Conservation (phyloP, 2,329 filamentous ascomycete species). For the Aspergillus transmontanensis region DNA sequence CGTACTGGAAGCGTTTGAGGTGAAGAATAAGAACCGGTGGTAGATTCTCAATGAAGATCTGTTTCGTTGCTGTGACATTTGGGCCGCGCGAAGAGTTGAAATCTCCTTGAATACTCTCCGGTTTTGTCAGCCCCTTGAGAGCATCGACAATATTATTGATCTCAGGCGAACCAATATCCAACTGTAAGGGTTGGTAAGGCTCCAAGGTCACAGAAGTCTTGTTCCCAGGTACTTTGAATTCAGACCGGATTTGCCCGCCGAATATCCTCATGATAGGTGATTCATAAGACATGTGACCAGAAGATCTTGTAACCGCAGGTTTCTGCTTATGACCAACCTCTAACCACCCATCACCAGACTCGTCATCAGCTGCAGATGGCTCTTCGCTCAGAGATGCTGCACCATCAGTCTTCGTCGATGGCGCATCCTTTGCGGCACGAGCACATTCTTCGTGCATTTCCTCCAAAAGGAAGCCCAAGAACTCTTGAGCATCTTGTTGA, state of each 20-base stretch:
- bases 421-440: slow-evolving; percentile 66
- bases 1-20: slow-evolving; percentile 96
- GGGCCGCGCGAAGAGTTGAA: slow-evolving; percentile 78
- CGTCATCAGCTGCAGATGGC: slow-evolving; percentile 34
- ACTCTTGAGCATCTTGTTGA: slow-evolving; percentile 97
- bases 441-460: slow-evolving; percentile 91
- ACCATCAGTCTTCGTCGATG: slow-evolving; percentile 45
- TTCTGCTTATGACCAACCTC: slow-evolving; percentile 95
- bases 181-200: slow-evolving; percentile 89
- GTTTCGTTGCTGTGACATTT: slow-evolving; percentile 81
- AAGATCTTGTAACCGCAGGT: slow-evolving; percentile 80
- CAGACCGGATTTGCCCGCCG: slow-evolving; percentile 85
- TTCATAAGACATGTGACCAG: slow-evolving; percentile 69
- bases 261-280: slow-evolving; percentile 95
- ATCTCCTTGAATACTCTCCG: slow-evolving; percentile 82
- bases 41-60: slow-evolving; percentile 88
- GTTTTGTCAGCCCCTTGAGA: slow-evolving; percentile 77
- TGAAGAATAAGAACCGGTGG: slow-evolving; percentile 92
- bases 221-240: slow-evolving; percentile 80
- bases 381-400: slow-evolving; percentile 40
- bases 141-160: slow-evolving; percentile 92
- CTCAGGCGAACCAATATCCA: slow-evolving; percentile 87
- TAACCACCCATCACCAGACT: slow-evolving; percentile 73
- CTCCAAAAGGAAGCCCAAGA: slow-evolving; percentile 88
- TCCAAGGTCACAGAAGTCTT: slow-evolving; percentile 92